A percentile compares a stretch with the other conserved stretches of the same genome.
Conservation (phyloP, 371 early-diverging fungal species). For the Rhizopus stolonifer region DNA sequence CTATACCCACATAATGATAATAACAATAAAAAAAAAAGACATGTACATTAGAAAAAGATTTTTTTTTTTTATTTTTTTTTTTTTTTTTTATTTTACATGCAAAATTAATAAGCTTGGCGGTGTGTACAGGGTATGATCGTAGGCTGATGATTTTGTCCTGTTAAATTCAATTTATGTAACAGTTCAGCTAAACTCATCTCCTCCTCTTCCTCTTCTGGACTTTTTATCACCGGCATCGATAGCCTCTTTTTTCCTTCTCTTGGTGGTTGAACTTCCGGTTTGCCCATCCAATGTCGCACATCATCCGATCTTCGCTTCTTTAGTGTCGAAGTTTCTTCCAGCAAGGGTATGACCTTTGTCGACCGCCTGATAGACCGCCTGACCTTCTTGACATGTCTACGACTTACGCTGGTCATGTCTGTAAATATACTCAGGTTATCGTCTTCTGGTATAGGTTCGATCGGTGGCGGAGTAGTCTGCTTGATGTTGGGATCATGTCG, state of each 20-base stretch:
- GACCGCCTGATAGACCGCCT: constrained; percentile 17
- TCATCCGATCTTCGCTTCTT: constrained; percentile 45
- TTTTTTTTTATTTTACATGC: constrained; percentile 3
- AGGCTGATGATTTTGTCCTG: constrained; percentile 13
- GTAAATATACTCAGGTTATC: constrained; percentile 35
- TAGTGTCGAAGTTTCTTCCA: constrained; percentile 27
- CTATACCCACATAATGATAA: too few relatives aligned
- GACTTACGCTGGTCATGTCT: constrained; percentile 47
- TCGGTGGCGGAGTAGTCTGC: constrained; percentile 35
- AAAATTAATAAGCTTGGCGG: not conserved
- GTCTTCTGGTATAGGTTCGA: constrained; percentile 49
- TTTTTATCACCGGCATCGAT: too few relatives aligned
- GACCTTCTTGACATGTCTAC: constrained; percentile 23
- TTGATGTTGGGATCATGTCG: constrained; percentile 30
- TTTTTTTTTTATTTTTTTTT: not conserved
- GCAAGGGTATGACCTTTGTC: constrained; percentile 20
- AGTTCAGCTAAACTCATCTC: constrained; percentile 40
- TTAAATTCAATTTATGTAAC: constrained; percentile 26
- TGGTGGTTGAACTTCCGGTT: not conserved
- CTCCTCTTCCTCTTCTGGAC: constrained; percentile 34
- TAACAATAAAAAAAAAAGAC: too few relatives aligned
- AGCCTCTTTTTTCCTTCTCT: too few relatives aligned
- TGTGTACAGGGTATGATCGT: constrained; percentile 26
- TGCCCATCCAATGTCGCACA: constrained; percentile 41
- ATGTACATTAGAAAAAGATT: not conserved